phyloP scores from a whole-genome alignment of 139 green algal genomes.

The Edaphochlamys debaryana region DNA sequence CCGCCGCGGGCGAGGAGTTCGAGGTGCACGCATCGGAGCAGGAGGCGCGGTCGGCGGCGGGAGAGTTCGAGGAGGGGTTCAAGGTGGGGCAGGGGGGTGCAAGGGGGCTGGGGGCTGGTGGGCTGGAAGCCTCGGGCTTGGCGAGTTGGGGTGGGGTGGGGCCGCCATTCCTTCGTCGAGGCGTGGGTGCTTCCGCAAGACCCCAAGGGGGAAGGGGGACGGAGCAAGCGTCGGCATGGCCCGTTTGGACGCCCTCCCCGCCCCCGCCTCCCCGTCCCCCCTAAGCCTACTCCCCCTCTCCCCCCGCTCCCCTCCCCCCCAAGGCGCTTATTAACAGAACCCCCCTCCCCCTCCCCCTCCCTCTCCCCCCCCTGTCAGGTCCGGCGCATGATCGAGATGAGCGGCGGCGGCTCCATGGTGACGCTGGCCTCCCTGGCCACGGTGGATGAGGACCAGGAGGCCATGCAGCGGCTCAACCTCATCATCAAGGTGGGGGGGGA shows the following conservation, averaged over 20 bases:
- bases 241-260: neutral
- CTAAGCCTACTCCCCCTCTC: neutral
- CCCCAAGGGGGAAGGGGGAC: too few species aligned
- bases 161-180: too few species aligned
- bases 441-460: constrained; percentile 80
- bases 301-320: neutral
- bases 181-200: too few species aligned
- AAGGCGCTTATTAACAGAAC: neutral
- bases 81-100: constrained; percentile 57
- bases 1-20: constrained; percentile 93
- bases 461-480: constrained; percentile 87
- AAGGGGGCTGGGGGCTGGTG: constrained; percentile 42
- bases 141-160: too few species aligned
- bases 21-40: constrained; percentile 70
- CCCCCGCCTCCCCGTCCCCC: neutral
- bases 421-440: constrained; percentile 86
- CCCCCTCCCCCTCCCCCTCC: neutral
- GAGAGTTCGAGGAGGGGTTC: constrained; percentile 50
- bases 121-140: too few species aligned
- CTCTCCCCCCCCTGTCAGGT: neutral
- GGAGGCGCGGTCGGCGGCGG: constrained; percentile 67
- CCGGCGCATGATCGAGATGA: constrained; percentile 62
- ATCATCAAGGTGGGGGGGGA: constrained; percentile 85
- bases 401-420: constrained; percentile 79
- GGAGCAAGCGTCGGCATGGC: neutral